Percentiles rank a stretch among this genome's conserved stretches.
These are phyloP conservation scores for Rubia peregrina DNA, from an alignment of 305 asterid genomes.

Conservation along the genomic window DNA sequence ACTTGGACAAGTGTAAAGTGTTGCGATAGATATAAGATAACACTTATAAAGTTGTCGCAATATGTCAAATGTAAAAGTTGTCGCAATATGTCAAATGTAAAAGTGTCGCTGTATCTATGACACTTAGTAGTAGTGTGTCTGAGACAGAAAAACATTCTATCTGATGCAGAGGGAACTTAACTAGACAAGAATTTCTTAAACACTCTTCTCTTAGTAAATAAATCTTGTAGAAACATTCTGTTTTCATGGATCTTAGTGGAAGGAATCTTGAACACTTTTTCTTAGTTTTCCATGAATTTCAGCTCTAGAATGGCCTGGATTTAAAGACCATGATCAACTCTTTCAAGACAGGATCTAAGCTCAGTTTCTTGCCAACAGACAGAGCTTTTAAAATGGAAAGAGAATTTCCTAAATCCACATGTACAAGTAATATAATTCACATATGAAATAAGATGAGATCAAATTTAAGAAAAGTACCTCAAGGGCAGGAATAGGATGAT, in stretches of 20 bases:
- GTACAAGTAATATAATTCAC: not conserved
- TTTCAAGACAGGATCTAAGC: not conserved
- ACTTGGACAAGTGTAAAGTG: too few relatives aligned
- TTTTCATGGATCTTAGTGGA: not conserved
- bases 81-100: too few relatives aligned
- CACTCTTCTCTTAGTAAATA: not conserved
- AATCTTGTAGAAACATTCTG: not conserved
- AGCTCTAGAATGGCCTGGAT: not conserved
- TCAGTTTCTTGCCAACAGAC: not conserved
- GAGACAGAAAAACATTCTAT: not conserved
- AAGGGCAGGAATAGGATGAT: constrained; percentile 32
- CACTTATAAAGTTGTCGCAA: too few relatives aligned
- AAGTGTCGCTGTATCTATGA: not conserved
- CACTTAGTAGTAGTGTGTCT: not conserved
- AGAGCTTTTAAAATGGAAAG: not conserved
- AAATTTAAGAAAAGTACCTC: constrained; percentile 29
- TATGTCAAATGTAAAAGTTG: too few relatives aligned
- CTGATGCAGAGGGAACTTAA: not conserved
- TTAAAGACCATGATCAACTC: constrained; percentile 5
- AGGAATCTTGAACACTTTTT: not conserved
- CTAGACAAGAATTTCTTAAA: too few relatives aligned
- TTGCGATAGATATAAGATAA: too few relatives aligned
- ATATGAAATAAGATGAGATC: not conserved
- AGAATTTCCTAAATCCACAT: too few relatives aligned
- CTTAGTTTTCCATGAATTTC: not conserved